Evolutionary conservation across 768 basidiomycete species (phyloP).

Genomic region (Coprinopsis marcescibilis): DNA sequence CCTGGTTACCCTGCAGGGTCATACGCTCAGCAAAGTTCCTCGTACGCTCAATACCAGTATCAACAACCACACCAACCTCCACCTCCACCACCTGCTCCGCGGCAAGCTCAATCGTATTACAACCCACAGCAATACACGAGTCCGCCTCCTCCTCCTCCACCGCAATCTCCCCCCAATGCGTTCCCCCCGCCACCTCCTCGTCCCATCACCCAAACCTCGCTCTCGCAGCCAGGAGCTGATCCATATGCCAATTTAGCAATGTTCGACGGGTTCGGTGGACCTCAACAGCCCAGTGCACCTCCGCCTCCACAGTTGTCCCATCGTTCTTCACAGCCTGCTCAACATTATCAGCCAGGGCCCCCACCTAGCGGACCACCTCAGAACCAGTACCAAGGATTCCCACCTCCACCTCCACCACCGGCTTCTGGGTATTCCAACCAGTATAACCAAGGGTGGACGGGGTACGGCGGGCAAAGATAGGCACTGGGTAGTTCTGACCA

Average conservation of each 20-base stretch:
- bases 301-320: conserved; percentile 8
- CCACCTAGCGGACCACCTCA: conserved; percentile 17
- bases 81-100: conserved; percentile 11
- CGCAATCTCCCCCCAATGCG: conserved; percentile 16
- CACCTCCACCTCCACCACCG: conserved; percentile 19
- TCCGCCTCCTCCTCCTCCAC: conserved; percentile 18
- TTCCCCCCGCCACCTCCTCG: conserved; percentile 10
- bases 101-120: conserved; percentile 12
- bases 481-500: no score
- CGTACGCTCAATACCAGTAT: no score
- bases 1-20: not conserved
- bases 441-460: no score
- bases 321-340: not conserved
- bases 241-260: not conserved
- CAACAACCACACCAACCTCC: no score
- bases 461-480: no score
- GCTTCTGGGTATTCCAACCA: no score
- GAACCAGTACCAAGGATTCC: conserved; percentile 12
- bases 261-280: not conserved
- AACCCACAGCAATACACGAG: conserved; percentile 16
- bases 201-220: not conserved
- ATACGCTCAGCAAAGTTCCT: not conserved
- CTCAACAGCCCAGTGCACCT: conserved; percentile 14
- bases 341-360: conserved; percentile 9
- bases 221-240: not conserved